Evolutionary conservation across 257 asterid species (phyloP).

Genomic region (Capsicum rhomboideum): DNA sequence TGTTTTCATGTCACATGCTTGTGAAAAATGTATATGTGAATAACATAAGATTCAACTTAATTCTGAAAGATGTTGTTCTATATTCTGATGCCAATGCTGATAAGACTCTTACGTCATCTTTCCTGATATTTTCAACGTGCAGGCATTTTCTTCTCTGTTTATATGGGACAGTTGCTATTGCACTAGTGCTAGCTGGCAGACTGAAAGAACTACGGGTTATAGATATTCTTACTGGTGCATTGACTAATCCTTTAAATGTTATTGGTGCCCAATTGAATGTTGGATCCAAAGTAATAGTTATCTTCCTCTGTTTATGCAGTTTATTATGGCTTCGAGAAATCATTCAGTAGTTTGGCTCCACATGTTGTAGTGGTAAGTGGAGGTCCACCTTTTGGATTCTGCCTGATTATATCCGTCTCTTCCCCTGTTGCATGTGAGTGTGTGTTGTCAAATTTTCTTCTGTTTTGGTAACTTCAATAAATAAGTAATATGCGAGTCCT

Average conservation of each 20-base stretch:
- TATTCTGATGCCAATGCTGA: not conserved
- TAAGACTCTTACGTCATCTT: not conserved
- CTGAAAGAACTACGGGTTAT: slow-evolving; percentile 65
- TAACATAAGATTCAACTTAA: not conserved
- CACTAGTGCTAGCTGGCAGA: slow-evolving; percentile 75
- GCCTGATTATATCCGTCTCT: not conserved
- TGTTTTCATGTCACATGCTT: not conserved
- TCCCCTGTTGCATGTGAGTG: not conserved
- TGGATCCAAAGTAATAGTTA: not conserved
- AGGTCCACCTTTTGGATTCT: slow-evolving; percentile 2
- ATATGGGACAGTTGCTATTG: slow-evolving; percentile 71
- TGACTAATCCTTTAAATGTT: slow-evolving; percentile 9
- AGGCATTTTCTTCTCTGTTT: slow-evolving; percentile 92
- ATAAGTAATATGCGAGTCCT: not conserved
- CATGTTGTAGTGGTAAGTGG: slow-evolving; percentile 59
- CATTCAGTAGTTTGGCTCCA: slow-evolving; percentile 74
- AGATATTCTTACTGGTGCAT: slow-evolving; percentile 73
- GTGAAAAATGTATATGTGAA: not conserved
- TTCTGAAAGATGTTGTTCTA: not conserved
- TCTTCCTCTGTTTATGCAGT: slow-evolving; percentile 38
- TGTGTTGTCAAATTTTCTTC: not conserved
- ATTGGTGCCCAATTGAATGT: slow-evolving; percentile 12
- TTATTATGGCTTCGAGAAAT: slow-evolving; percentile 79
- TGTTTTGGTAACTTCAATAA: not conserved
- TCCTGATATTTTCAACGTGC: slow-evolving; percentile 6